A percentile compares a stretch with the other conserved stretches of the same genome.
Evolutionary conservation across 108 stramenopile genomes (phyloP).

Genomic region (Epithemia pelagica): DNA sequence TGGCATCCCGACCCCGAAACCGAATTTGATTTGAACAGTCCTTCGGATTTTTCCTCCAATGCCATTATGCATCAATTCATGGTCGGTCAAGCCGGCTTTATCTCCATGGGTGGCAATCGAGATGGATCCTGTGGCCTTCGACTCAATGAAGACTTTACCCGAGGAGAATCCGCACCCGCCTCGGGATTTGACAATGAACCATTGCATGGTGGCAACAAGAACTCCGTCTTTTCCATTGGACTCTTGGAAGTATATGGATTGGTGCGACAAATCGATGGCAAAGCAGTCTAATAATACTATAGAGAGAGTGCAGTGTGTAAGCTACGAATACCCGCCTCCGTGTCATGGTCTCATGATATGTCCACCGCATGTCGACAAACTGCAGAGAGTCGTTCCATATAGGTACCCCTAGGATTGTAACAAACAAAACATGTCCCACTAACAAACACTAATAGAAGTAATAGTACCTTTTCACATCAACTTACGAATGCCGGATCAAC

Average conservation of each 20-base stretch:
- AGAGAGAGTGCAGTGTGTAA: too few relatives aligned
- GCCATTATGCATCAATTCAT: conserved; percentile 71
- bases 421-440: too few relatives aligned
- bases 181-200: conserved; percentile 75
- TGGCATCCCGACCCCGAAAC: conserved; percentile 32
- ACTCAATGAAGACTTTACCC: conserved; percentile 72
- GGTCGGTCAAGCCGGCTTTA: conserved; percentile 47
- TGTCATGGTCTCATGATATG: too few relatives aligned
- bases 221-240: conserved; percentile 57
- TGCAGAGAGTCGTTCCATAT: too few relatives aligned
- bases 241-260: conserved; percentile 65
- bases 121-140: conserved; percentile 62
- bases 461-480: too few relatives aligned
- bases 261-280: conserved; percentile 18
- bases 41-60: conserved; percentile 4
- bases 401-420: too few relatives aligned
- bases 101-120: conserved; percentile 73
- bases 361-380: too few relatives aligned
- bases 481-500: too few relatives aligned
- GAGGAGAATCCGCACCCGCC: conserved; percentile 53
- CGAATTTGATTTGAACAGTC: conserved; percentile 9
- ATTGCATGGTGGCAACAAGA: conserved; percentile 26
- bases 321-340: too few relatives aligned
- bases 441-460: too few relatives aligned
- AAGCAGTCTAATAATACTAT: conserved; percentile 3